Evolutionary conservation across 345 rosid genomes (phyloP).

Genomic region (Rubroshorea leprosula): DNA sequence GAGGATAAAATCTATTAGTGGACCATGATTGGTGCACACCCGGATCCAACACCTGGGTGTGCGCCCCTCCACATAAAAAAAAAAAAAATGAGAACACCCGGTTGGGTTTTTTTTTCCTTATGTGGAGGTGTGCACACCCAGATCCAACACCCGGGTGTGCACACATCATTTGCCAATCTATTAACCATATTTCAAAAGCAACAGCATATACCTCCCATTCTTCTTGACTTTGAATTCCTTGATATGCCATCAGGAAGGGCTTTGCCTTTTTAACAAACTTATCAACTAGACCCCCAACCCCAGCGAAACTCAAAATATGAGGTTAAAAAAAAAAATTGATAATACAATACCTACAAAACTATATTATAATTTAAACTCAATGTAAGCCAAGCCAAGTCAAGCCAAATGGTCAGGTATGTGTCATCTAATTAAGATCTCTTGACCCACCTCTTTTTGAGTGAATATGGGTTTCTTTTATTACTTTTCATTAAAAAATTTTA

Average conservation of each 20-base stretch:
- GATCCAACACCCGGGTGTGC: no score
- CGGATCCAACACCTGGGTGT: no score
- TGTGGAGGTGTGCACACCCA: no score
- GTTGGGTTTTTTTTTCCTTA: no score
- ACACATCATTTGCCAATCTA: no score
- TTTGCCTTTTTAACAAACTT: slow-evolving; percentile 58
- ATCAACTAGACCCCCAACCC: background rate
- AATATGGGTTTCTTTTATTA: no score
- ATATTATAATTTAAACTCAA: background rate
- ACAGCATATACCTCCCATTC: slow-evolving; percentile 77
- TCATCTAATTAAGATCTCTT: background rate
- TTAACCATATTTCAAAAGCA: background rate
- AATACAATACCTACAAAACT: background rate
- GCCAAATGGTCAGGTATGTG: background rate
- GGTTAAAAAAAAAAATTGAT: background rate
- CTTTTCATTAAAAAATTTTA: background rate
- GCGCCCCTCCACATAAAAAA: no score
- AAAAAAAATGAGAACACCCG: no score
- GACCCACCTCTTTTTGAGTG: background rate
- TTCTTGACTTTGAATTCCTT: slow-evolving; percentile 78
- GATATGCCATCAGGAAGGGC: slow-evolving; percentile 85
- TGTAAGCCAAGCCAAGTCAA: background rate
- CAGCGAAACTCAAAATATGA: no score
- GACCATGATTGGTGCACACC: no score
- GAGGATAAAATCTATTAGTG: background rate